phyloP scores from a whole-genome alignment of 768 basidiomycete genomes.

The Dendrothele bispora region DNA sequence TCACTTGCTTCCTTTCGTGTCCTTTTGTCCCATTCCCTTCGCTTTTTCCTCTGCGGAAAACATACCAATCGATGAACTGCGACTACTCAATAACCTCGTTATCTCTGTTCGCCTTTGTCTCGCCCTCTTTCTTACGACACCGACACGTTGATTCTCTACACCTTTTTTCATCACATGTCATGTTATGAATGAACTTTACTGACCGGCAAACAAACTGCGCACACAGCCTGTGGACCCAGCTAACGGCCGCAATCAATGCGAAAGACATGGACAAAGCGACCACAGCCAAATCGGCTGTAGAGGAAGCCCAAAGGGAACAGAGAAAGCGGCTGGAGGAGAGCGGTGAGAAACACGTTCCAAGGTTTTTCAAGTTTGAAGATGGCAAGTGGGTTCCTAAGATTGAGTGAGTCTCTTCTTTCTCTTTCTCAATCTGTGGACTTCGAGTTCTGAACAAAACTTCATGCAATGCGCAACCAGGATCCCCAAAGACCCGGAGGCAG shows the following conservation, averaged over 20 bases:
- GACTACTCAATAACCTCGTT: too few species aligned
- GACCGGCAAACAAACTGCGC: too few species aligned
- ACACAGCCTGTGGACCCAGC: constrained; percentile 78
- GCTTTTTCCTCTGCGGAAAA: too few species aligned
- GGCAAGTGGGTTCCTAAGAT: constrained; percentile 86
- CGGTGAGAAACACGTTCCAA: constrained; percentile 66
- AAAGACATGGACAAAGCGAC: constrained; percentile 97
- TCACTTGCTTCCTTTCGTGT: too few species aligned
- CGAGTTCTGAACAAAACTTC: constrained; percentile 9
- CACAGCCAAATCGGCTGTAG: constrained; percentile 83
- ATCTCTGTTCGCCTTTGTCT: too few species aligned
- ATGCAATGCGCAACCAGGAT: constrained; percentile 44
- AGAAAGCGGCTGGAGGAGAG: constrained; percentile 73
- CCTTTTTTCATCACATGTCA: neutral
- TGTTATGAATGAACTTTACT: neutral
- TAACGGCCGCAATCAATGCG: constrained; percentile 81
- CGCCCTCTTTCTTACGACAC: too few species aligned
- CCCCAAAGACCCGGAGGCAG: constrained; percentile 67
- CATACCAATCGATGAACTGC: too few species aligned
- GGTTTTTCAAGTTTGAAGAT: constrained; percentile 76
- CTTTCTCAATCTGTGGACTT: constrained; percentile 1
- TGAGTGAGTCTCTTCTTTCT: constrained; percentile 45
- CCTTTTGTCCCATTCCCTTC: too few species aligned
- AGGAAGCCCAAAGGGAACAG: constrained; percentile 87
- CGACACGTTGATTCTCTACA: too few species aligned